A percentile compares a stretch with the other conserved stretches of the same genome.
phyloP scores from a whole-genome alignment of 306 rosid genomes.

The Gillenia trifoliata region DNA sequence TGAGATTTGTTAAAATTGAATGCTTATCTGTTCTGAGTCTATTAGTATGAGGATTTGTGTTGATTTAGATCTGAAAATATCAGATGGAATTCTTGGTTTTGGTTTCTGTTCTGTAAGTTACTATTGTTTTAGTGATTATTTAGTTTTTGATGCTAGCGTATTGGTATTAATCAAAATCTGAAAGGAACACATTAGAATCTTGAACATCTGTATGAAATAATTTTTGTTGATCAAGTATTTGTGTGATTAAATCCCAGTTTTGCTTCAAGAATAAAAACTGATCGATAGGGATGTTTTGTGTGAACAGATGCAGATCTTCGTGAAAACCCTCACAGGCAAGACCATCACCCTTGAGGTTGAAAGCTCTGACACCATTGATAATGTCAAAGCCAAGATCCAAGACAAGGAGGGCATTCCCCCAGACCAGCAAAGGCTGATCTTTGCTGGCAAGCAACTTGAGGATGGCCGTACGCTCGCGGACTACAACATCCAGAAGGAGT shows the following conservation, averaged over 20 bases:
- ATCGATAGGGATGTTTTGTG: neutral
- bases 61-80: neutral
- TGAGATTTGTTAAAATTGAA: no score
- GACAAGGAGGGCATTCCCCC: slow-evolving; percentile 23
- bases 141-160: neutral
- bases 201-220: neutral
- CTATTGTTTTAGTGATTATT: neutral
- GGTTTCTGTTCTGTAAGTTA: neutral
- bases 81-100: neutral
- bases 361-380: slow-evolving; percentile 18
- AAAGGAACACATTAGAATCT: neutral
- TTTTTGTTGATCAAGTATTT: neutral
- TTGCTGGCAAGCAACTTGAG: slow-evolving; percentile 22
- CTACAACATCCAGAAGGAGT: slow-evolving; percentile 17
- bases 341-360: slow-evolving; percentile 21
- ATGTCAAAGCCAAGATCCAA: slow-evolving; percentile 23
- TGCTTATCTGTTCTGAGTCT: neutral
- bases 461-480: slow-evolving; percentile 15
- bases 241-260: neutral
- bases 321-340: slow-evolving; percentile 25
- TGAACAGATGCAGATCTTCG: slow-evolving; percentile 21
- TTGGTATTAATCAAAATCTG: neutral
- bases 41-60: neutral
- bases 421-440: slow-evolving; percentile 21
- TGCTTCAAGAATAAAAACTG: neutral